phyloP scores from a whole-genome alignment of 78 protist species.

The Chrysochromulina parva region DNA sequence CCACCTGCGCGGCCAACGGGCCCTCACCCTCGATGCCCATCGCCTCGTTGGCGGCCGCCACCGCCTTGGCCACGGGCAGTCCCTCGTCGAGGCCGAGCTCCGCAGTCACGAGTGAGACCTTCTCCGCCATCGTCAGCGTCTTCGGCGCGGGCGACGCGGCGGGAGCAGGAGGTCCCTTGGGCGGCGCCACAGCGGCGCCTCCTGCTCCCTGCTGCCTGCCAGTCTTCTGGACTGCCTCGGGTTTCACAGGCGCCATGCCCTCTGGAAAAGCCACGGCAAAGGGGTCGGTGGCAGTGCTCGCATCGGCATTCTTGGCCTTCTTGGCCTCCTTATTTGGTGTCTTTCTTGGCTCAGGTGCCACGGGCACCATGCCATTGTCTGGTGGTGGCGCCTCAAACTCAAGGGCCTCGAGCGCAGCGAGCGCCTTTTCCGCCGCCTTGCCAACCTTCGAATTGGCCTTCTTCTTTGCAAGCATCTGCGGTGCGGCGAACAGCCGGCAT shows the following conservation, averaged over 20 bases:
- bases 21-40: background rate
- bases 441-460: background rate
- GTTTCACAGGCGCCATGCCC: background rate
- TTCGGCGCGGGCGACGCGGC: background rate
- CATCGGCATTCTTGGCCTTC: background rate
- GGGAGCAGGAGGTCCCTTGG: background rate
- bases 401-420: background rate
- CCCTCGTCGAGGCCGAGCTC: background rate
- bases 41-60: background rate
- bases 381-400: background rate
- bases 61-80: background rate
- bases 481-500: too few species aligned
- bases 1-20: background rate
- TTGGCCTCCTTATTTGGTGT: background rate
- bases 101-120: background rate
- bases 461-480: background rate
- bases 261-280: background rate
- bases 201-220: too few species aligned
- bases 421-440: background rate
- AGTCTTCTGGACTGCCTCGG: too few species aligned
- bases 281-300: background rate
- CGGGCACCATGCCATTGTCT: background rate
- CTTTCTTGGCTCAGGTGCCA: background rate
- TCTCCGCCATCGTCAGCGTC: background rate
- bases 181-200: background rate